Evolutionary conservation across 352 stramenopile species (phyloP), one percentile per base, ranked within the genome.

Genomic region (Pythium coloratum): DNA sequence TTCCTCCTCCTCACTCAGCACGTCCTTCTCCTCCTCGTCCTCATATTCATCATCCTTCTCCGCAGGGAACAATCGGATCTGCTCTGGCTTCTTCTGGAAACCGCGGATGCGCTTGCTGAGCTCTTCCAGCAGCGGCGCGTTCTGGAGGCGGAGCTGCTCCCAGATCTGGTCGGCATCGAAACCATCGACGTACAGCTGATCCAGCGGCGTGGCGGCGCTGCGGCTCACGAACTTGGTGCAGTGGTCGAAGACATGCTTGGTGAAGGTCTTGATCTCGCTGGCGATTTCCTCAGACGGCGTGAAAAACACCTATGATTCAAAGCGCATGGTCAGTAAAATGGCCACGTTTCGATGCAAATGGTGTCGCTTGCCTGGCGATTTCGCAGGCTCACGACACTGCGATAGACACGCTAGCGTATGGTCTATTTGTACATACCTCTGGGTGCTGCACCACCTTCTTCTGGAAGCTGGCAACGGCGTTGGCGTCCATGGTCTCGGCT

Each of bases 91-190:
- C 75, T 92, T 94, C 54, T 71, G 33, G 62, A 94, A 85, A 12
- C 66, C 76, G 46, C 81, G 81, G 56, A 93, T 91, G 69, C 82
- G 82, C 76, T 90, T 88, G 58, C 74, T 74, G 53, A 92, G 75
- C 70, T 93, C 83, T 51, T 77, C 72, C 49, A 89, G 71, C 44
- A 95, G 63, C 67, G 86, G 84, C 16, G 70, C 82, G 66, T 95
- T 95, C 68, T 90, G 78, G 60, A 95, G 75, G 42, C 84, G 81
- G n/a, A 95, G 76, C 71, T 95, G 86, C 70, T 93, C 86, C 86
- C 86, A 95, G 49, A 95, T 83, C 73, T 93, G 86, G 65, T 95
- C 84, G 12, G 83, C 82, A 50, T 95, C 83, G 54, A 95, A 95
- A 61, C 81, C 86, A 38, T 93, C 84, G 59, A 95, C 72, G 50